phyloP scores from a whole-genome alignment of 208 protist genomes.

The Trypanosoma mega region DNA sequence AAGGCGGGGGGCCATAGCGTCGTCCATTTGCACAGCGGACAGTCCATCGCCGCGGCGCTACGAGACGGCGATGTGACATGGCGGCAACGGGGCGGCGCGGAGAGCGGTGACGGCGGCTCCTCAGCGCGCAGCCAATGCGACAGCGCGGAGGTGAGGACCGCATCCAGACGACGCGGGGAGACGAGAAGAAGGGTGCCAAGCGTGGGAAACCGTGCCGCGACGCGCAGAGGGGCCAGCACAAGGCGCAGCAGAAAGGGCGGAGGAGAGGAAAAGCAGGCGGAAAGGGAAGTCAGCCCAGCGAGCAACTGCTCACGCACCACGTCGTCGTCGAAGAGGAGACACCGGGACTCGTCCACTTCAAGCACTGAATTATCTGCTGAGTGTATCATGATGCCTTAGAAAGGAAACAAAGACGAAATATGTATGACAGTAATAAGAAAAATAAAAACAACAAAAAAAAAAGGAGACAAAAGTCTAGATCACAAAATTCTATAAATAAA shows the following conservation, averaged over 20 bases:
- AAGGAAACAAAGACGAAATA: background rate
- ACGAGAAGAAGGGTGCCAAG: conserved; percentile 27
- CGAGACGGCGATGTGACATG: background rate
- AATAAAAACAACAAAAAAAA: conserved; percentile 11
- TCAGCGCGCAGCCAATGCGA: conserved; percentile 12
- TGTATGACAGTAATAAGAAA: conserved; percentile 1
- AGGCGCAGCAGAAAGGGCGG: conserved; percentile 12
- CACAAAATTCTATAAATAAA: conserved; percentile 23
- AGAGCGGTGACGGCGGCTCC: background rate
- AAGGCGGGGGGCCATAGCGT: conserved; percentile 16
- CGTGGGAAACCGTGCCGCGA: conserved; percentile 14
- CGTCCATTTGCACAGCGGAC: conserved; percentile 20
- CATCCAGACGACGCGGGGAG: conserved; percentile 12
- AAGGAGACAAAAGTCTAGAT: no score
- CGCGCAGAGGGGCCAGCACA: conserved; percentile 15
- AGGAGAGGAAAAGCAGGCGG: background rate
- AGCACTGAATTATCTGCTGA: background rate
- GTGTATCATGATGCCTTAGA: background rate
- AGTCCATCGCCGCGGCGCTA: background rate
- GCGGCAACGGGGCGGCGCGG: background rate
- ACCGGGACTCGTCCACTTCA: conserved; percentile 5
- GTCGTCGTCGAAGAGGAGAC: conserved; percentile 18
- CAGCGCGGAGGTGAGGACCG: background rate
- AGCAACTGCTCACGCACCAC: conserved; percentile 19
- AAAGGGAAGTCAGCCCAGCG: conserved; percentile 11